A percentile compares a stretch with the other conserved stretches of the same genome.
phyloP scores from a whole-genome alignment of 1,284 basidiomycete genomes.

The Pseudozyma flocculosa region DNA sequence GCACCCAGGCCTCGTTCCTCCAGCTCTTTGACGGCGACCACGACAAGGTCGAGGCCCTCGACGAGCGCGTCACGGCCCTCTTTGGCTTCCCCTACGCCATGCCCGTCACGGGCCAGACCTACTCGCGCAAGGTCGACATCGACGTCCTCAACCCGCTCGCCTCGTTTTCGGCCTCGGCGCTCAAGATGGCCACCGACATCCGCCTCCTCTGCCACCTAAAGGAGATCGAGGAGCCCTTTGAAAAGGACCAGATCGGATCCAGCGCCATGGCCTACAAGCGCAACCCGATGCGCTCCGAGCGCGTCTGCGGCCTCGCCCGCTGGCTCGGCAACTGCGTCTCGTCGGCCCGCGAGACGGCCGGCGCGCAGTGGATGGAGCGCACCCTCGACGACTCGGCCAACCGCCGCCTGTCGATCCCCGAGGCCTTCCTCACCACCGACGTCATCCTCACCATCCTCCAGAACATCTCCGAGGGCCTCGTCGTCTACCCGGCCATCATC shows the following conservation, averaged over 20 bases:
- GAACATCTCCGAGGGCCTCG: conserved; percentile 94
- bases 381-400: conserved; percentile 72
- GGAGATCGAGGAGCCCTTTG: conserved; percentile 98
- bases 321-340: conserved; percentile 64
- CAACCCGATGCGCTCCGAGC: conserved; percentile 98
- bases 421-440: conserved; percentile 95
- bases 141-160: conserved; percentile 88
- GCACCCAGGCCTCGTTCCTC: conserved; percentile 95
- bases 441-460: conserved; percentile 92
- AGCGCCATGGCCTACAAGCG: conserved; percentile 99
- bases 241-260: conserved; percentile 94
- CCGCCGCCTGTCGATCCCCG: conserved; percentile 90
- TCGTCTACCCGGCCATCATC: conserved; percentile 96
- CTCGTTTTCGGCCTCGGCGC: conserved; percentile 88
- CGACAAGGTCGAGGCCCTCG: conserved; percentile 84
- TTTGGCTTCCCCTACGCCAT: conserved; percentile 91
- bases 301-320: conserved; percentile 92
- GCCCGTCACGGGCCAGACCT: conserved; percentile 97
- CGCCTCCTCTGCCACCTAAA: conserved; percentile 63
- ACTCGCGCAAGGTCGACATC: conserved; percentile 94
- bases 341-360: conserved; percentile 61
- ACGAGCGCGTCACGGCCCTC: conserved; percentile 72
- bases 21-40: conserved; percentile 87
- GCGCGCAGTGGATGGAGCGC: conserved; percentile 57
- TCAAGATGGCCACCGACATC: conserved; percentile 97